Percentiles rank a stretch among this genome's conserved stretches.
Evolutionary conservation across 2,329 filamentous ascomycete genomes (phyloP).

Genomic region (Hawksworthiomyces lignivorus): DNA sequence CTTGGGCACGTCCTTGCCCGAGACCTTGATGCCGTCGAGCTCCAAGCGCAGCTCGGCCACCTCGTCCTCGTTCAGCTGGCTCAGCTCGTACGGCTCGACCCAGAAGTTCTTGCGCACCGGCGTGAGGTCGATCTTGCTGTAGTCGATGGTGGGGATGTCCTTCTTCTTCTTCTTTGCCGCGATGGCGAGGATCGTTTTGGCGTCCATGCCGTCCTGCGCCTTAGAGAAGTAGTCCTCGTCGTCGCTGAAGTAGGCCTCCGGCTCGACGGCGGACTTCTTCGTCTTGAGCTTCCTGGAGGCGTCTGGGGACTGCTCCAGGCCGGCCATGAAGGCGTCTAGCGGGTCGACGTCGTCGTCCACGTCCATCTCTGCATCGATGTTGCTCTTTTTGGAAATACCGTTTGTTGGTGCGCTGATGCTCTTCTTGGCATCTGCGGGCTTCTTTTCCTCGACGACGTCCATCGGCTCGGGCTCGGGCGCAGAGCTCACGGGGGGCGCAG

Average conservation of each 20-base stretch:
- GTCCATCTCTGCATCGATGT: slow-evolving; percentile 49
- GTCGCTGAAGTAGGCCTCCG: slow-evolving; percentile 82
- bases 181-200: slow-evolving; percentile 44
- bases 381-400: neutral
- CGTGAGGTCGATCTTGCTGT: slow-evolving; percentile 76
- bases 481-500: slow-evolving; percentile 2
- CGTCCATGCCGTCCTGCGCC: slow-evolving; percentile 38
- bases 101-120: slow-evolving; percentile 93
- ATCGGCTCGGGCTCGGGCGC: slow-evolving; percentile 34
- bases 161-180: slow-evolving; percentile 77
- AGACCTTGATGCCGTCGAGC: slow-evolving; percentile 91
- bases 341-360: slow-evolving; percentile 76
- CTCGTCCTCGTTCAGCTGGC: slow-evolving; percentile 77
- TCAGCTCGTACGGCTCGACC: slow-evolving; percentile 77
- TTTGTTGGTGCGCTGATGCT: neutral
- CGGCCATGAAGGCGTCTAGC: slow-evolving; percentile 94
- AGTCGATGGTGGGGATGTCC: slow-evolving; percentile 82
- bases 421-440: neutral
- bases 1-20: slow-evolving; percentile 79
- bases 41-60: slow-evolving; percentile 74
- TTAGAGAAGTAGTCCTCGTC: slow-evolving; percentile 63
- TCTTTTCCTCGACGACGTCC: slow-evolving; percentile 40
- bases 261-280: slow-evolving; percentile 52
- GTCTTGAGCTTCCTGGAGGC: slow-evolving; percentile 27
- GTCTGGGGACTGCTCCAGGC: slow-evolving; percentile 46